Base-by-base conservation (phyloP, 306 rosid species). In the Quercus wislizeni region DNA sequence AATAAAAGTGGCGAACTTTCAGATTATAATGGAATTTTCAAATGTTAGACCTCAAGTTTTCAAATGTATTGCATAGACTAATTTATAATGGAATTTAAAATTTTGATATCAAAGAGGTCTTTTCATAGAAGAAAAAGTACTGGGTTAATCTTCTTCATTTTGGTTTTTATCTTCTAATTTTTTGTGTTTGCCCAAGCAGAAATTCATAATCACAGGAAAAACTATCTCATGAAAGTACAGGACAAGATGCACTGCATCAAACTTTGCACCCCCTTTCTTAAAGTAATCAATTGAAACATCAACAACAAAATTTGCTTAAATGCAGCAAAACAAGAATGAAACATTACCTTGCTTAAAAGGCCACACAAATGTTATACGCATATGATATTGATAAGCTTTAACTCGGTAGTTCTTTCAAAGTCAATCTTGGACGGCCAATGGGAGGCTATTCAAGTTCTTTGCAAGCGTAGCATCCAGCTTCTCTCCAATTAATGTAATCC, bases 391-490 rank as follows among this genome's bases (percentile, higher is more conserved):
- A 8, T 35, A 49, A 27, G 43, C 73, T 76, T 23, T 17, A 55
- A 1, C 15, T 49, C 20, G 49, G 51, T 78, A 71, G 28, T 61
- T 82, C 79, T 80, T 77, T 81, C 85, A 82, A 80, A 82, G 82
- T 85, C 78, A 79, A 79, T 84, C 88, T 84, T 69, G 83, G 19
- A 38, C 79, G 56, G 76, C 54, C 70, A 81, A 33, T 64, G 86
- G 80, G 19, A 75, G 71, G 25, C 54, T 81, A 61, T 81, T 84
- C 69, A 57, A 80, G 81, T 82, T 76, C 78, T 87, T 90, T 69
- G 86, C 71, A 62, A 89, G 87, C 11, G 94, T 90, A 28, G 94
- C 84, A 84, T 94, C 97, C 88, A 92, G 84, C 83, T 89, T 89
- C 75, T 87, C 92, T 78, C 88, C 92, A 74, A 83, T 86, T 43